Conservation (phyloP, 2,329 filamentous ascomycete genomes). For the Cladobotryum mycophilum region DNA sequence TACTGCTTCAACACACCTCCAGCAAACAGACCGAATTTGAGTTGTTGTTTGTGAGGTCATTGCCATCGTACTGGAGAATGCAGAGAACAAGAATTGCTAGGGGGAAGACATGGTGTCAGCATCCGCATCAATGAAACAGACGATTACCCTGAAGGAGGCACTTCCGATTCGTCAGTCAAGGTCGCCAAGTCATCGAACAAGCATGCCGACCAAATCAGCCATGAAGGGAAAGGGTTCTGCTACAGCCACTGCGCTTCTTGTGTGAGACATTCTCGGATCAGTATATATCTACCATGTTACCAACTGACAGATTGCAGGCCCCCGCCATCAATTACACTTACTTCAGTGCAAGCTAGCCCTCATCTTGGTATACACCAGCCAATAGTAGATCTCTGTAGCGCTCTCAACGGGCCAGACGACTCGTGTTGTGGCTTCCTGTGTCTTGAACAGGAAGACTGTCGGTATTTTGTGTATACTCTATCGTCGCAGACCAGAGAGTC, state of each 20-base stretch:
- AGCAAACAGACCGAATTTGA: conserved; percentile 15
- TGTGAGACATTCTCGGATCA: not conserved
- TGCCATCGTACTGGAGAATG: conserved; percentile 7
- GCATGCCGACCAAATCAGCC: not conserved
- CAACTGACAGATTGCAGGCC: not conserved
- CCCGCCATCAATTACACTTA: not conserved
- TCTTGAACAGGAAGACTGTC: not conserved
- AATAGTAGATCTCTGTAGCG: not conserved
- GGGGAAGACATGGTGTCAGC: not conserved
- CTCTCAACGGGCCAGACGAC: not conserved
- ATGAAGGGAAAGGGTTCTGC: not conserved
- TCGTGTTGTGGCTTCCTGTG: conserved; percentile 3
- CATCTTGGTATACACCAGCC: not conserved
- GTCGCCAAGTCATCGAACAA: not conserved
- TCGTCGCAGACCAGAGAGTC: not conserved
- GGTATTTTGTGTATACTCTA: conserved; percentile 3
- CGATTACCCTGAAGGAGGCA: not conserved
- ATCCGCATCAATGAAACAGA: not conserved
- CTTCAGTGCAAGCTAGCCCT: not conserved
- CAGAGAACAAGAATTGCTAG: not conserved
- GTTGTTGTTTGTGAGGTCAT: conserved; percentile 12
- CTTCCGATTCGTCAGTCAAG: not conserved
- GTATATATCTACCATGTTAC: not conserved
- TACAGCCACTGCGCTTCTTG: not conserved
- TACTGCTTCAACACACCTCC: conserved; percentile 20